Base-by-base conservation (phyloP, 140 eudicot genomes). In the Stevia rebaudiana region DNA sequence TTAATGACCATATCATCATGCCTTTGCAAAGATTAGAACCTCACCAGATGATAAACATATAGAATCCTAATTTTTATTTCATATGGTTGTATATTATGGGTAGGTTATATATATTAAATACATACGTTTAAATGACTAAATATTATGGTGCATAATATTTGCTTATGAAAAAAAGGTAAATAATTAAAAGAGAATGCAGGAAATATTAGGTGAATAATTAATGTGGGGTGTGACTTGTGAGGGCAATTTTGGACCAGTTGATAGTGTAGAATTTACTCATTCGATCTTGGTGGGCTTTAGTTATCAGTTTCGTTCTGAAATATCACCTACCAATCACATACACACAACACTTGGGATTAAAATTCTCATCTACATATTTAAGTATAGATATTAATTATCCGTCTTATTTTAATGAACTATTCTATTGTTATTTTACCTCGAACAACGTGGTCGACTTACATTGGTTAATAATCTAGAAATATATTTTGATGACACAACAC, bases 401-500 rank as follows among this genome's bases (percentile, higher is more conserved):
- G 61, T 12, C 61, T 24, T 25, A 28, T 24, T 24, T 53, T 28
- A 11, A 25, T n/a, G 19, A 48, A 48, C 28, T 18, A 48, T 18
- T 48, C 17, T 46, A 8, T 17, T 48, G 6, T 7, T 49, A 49
- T 49, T 18, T 42, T 13, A 7, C 24, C 42, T 68, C 5, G 56
- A 68, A n/a, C 17, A 16, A 2, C 73, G 73, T 68, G 67, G 24
- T 55, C 10, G 21, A 30, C 42, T 69, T 56, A 6, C n/a, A 56
- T 54, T 43, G 66, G 23, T 1, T 11, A 16, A 30, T 69, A 48
- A 23, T 70, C 13, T 59, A 59, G 8, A 15, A 28, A 40, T 28
- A 22, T 24, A 63, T 30, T 48, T 19, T 53, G 71, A 39, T 72
- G 77, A 72, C 77, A 39, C 77, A 42, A 63, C 77, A 63, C 15